Percentiles rank a stretch among this genome's conserved stretches.
Conservation (phyloP, 306 rosid genomes). For the Potentilla sterilis region DNA sequence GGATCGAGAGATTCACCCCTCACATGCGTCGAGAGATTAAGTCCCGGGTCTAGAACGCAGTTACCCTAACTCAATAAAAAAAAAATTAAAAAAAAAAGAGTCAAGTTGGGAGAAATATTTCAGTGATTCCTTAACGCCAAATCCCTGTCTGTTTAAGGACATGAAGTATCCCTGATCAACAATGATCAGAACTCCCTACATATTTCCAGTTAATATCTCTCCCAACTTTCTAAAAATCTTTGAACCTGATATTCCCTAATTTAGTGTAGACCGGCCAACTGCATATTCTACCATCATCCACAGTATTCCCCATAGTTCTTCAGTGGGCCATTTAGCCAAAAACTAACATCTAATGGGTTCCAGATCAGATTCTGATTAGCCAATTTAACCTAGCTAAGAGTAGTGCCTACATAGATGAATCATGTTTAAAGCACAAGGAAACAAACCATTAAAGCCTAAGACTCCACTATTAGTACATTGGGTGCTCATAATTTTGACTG, state of each 20-base stretch:
- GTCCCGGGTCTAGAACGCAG: no score
- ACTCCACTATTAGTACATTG: not conserved
- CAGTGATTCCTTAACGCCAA: no score
- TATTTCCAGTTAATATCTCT: not conserved
- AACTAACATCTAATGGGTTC: conserved; percentile 24
- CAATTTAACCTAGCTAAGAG: not conserved
- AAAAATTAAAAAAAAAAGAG: no score
- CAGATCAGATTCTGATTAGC: conserved; percentile 16
- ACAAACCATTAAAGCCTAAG: conserved; percentile 9
- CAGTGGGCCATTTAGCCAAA: not conserved
- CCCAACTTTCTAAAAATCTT: not conserved
- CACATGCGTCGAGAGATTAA: no score
- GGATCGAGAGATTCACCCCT: no score
- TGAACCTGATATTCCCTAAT: not conserved
- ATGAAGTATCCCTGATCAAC: no score
- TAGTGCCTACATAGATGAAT: not conserved
- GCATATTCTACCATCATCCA: conserved; percentile 10
- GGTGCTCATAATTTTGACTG: conserved; percentile 2
- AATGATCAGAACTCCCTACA: not conserved
- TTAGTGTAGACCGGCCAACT: not conserved
- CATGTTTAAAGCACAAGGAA: conserved; percentile 16
- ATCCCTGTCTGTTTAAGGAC: no score
- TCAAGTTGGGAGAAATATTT: no score
- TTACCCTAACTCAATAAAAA: no score
- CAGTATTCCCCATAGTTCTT: not conserved